Conservation (phyloP, 2,329 filamentous ascomycete species). For the Monosporascus sp. region DNA sequence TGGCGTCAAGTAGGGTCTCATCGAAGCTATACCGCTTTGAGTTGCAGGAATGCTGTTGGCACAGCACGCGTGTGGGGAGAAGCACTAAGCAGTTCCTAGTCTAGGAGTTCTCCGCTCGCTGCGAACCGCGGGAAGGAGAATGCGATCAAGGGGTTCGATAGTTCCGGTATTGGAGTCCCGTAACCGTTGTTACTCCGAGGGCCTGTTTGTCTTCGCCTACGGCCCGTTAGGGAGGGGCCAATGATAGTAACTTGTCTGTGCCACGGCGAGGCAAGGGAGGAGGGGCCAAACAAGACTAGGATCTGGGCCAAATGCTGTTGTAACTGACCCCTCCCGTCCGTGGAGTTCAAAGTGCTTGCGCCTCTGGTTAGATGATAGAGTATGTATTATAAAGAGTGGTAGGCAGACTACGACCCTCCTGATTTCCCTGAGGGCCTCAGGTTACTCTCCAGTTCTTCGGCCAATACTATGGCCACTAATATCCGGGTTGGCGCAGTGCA, state of each 20-base stretch:
- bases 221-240: not conserved
- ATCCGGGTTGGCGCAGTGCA: slow-evolving; percentile 46
- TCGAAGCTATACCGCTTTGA: no score
- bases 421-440: not conserved
- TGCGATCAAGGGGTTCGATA: not conserved
- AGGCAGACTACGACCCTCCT: not conserved
- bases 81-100: no score
- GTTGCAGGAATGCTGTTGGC: no score
- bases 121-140: not conserved
- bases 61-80: no score
- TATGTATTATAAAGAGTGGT: not conserved
- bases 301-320: not conserved
- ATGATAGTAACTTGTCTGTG: not conserved
- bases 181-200: not conserved
- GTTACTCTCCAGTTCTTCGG: not conserved
- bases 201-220: no score
- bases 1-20: no score
- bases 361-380: not conserved
- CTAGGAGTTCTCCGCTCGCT: not conserved
- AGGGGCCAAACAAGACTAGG: not conserved
- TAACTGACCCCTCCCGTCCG: not conserved
- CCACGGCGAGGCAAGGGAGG: not conserved
- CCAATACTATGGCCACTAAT: slow-evolving; percentile 12
- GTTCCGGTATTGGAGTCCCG: not conserved
- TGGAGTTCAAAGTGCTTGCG: not conserved